Evolutionary conservation across 2,329 filamentous ascomycete species (phyloP), one percentile per base, ranked within the genome.

Genomic region (Claviceps pazoutovae): DNA sequence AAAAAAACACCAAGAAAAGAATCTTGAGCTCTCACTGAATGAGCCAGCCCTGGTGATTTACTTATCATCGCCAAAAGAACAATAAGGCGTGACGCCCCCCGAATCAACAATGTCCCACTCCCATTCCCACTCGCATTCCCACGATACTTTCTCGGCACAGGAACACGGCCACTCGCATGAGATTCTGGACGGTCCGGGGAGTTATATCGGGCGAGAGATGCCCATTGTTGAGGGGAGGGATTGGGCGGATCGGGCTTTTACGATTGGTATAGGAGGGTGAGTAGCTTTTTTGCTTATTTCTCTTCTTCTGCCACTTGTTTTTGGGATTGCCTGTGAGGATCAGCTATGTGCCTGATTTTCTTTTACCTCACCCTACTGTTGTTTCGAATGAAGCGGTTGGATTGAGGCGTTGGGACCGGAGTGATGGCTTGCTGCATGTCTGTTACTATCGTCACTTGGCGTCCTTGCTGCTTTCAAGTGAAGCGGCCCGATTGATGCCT

Each of bases 121-220:
- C 26, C 78, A 80, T 61, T 71, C 74, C 19, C 79, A 84, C 66
- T 73, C 75, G 37, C 81, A 82, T 63, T 73, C 76, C 5, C 80
- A 86, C 66, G 78, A 81, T 52, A 73, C 73, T 54, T 69, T 73
- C 64, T 72, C 73, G 56, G 70, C 73, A 52, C 75, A 79, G 55
- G 86, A 91, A 63, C 93, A 97, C 68, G 93, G 93, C 61, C 93
- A 98, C 73, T 87, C 84, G 1, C 93, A 97, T 67, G 93, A 97
- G 74, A 89, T 97, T 62, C 84, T 96, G 59, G 84, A 93, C 63
- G 91, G 91, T 0, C 93, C 93, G 0, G 93, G 93, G 45, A 95
- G 88, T 64, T 97, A 86, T 66, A 69, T 93, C 36, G 84, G 84
- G 49, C 83, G 93, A 16, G 93, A 97, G 71, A 90, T 95, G 87